Evolutionary conservation across 495 filamentous ascomycete species (phyloP).

Genomic region (Jackrogersella multiformis): DNA sequence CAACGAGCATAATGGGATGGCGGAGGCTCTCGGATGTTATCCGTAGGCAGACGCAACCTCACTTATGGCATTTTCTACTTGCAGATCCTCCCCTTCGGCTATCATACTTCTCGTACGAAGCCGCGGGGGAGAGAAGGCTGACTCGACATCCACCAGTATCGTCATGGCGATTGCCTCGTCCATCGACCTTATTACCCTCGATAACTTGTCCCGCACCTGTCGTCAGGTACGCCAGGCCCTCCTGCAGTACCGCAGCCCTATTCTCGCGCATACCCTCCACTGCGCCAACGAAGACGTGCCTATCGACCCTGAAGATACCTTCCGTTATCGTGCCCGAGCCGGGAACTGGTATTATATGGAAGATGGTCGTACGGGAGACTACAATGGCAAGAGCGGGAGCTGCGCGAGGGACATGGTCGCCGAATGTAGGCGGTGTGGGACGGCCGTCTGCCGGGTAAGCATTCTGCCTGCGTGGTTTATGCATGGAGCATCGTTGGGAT

Average conservation of each 20-base stretch:
- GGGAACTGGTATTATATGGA: constrained; percentile 63
- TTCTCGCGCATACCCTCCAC: constrained; percentile 76
- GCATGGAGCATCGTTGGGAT: background rate
- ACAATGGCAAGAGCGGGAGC: constrained; percentile 70
- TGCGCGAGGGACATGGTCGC: constrained; percentile 88
- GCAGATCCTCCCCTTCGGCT: constrained; percentile 37
- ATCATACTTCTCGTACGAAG: constrained; percentile 25
- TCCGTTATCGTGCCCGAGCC: constrained; percentile 61
- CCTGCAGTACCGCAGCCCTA: constrained; percentile 74
- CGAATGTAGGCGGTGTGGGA: constrained; percentile 80
- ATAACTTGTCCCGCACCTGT: constrained; percentile 81
- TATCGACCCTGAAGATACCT: constrained; percentile 56
- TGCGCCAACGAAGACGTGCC: constrained; percentile 74
- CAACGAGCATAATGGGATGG: constrained; percentile 73
- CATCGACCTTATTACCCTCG: constrained; percentile 85
- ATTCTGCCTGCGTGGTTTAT: background rate
- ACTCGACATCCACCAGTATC: constrained; percentile 64
- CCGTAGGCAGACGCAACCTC: constrained; percentile 68
- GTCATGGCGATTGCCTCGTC: constrained; percentile 74
- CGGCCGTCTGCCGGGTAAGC: constrained; percentile 79
- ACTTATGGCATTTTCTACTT: constrained; percentile 37
- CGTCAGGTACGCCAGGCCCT: constrained; percentile 79
- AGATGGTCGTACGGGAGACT: constrained; percentile 44
- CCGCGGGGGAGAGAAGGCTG: constrained; percentile 34
- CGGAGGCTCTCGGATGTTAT: constrained; percentile 85